A percentile compares a stretch with the other conserved stretches of the same genome.
These are phyloP conservation scores for Macrolepiota dolichaula DNA, from an alignment of 768 basidiomycete genomes.

Conservation along the genomic window DNA sequence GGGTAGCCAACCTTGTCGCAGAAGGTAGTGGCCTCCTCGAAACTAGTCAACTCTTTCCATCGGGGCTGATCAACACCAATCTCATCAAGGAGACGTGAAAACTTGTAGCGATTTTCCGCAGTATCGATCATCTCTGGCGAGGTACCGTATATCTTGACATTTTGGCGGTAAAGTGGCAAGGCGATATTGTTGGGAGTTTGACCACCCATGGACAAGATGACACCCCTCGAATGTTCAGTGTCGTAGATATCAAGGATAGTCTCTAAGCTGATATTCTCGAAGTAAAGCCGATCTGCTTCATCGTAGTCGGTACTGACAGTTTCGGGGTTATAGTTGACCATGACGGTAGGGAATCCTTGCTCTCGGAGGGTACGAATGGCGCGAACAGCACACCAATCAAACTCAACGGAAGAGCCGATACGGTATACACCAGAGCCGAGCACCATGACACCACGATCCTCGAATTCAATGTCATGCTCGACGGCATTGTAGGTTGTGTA, in stretches of 20 bases:
- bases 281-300: slow-evolving; percentile 96
- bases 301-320: slow-evolving; percentile 99
- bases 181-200: slow-evolving; percentile 99
- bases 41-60: slow-evolving; percentile 96
- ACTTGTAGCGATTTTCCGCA: slow-evolving; percentile 99
- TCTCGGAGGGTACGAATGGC: slow-evolving; percentile 95
- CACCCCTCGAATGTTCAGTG: slow-evolving; percentile 80
- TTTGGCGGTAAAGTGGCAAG: slow-evolving; percentile 91
- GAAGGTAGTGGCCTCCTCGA: slow-evolving; percentile 84
- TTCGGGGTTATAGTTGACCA: slow-evolving; percentile 99
- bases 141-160: slow-evolving; percentile 97
- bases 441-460: slow-evolving; percentile 94
- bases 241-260: slow-evolving; percentile 98
- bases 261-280: slow-evolving; percentile 97
- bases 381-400: slow-evolving; percentile 99
- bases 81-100: slow-evolving; percentile 95
- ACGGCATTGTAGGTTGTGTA: slow-evolving; percentile 98
- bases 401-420: slow-evolving; percentile 98
- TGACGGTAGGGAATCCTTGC: slow-evolving; percentile 92
- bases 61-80: slow-evolving; percentile 97
- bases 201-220: slow-evolving; percentile 97
- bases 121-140: slow-evolving; percentile 99
- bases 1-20: slow-evolving; percentile 94
- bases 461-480: slow-evolving; percentile 87
- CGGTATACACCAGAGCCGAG: slow-evolving; percentile 98